Base-by-base conservation (phyloP, 768 basidiomycete species). In the Boletus eberwhitei region DNA sequence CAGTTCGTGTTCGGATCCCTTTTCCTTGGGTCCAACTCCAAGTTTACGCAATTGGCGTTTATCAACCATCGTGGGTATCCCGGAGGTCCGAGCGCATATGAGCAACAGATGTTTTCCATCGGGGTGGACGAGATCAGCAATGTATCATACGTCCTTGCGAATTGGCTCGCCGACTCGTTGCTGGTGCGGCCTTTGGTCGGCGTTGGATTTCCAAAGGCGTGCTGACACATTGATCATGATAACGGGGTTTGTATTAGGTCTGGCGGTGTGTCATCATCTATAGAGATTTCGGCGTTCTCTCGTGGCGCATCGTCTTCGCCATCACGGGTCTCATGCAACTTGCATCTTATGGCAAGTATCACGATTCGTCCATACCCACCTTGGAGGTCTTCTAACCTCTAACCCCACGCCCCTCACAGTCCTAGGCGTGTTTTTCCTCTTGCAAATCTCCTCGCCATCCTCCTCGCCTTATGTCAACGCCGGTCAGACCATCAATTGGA, bases 231-330 rank as follows among this genome's bases (percentile, higher is more conserved):
- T 38, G 19, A 32, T 47, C 11, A 2, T 22, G 4, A 51, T 14
- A 16, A 14, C 16, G 24, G 29, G 24, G 6, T 8, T 11, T 17
- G 1, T 41, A 14, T 38, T 26, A 69, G 67, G 60, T 69, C 35
- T 69, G 68, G 68, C 69, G 68, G 21, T 69, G 66, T 53, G 51
- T 61, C 21, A 62, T 67, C 31, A 71, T 69, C 43, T 71, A 56
- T 22, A 59, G 53, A 34, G 58, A 69, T 50, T 58, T 64, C 2
- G 59, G 54, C 0, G 24, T 13, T 38, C 26, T 47, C 31, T 63
- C 53, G 8, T 54, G 55, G 4, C 51, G 55, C 37, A 21, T 62
- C 41, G 53, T 69, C 9, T 31, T 71, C 17, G 36, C 14, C 13
- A 3, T 67, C 6, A 59, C 55, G 2, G 62, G 67, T 22, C 44